Evolutionary conservation across 495 filamentous ascomycete species (phyloP), one percentile per base, ranked within the genome.

Genomic region (Hypoxylon cercidicola): DNA sequence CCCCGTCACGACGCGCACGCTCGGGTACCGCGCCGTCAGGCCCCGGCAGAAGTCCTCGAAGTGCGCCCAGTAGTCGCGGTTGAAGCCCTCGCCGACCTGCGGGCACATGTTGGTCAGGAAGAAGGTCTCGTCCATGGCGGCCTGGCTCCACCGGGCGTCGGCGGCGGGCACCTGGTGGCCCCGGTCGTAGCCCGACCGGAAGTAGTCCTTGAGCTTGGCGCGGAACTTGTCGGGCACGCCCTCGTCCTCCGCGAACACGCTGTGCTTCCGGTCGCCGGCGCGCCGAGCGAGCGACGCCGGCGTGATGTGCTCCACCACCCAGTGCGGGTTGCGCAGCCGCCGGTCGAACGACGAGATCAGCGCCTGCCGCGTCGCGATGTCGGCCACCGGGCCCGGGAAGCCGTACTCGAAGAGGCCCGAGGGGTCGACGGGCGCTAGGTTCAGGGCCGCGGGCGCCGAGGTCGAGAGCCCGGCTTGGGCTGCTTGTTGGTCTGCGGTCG

Each of bases 301-400:
- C 0, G 95, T 99, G 77, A 99, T 97, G 82, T 99, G 95, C 79
- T 99, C 95, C 53, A 88, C 93, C 7, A 97, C 95, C 95, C 95
- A 99, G 73, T 88, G 77, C 1, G 95, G 95, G 73, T 98, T 99
- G 68, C 93, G 89, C 51, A 89, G 91, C 56, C 93, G 90, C 9
- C 95, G 91, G 76, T 99, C 93, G 81, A 88, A 99, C 69, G 90
- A 88, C 23, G 93, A 96, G 62, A 93, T 82, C 34, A 97, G 83
- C 20, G 91, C 88, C 2, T 84, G 74, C 12, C 90, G 85, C 35
- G 86, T 83, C 39, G 91, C 89, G 54, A 96, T 85, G 77, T 99
- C 95, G 68, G 87, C 83, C 25, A 94, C 77, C 30, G 95, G 96
- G 55, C 95, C 95, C 1, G 95, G 93, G 79, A 98, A 98, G 68